Percentiles rank a stretch among this genome's conserved stretches.
Conservation (phyloP, 495 filamentous ascomycete species). For the Xylaria telfairii region DNA sequence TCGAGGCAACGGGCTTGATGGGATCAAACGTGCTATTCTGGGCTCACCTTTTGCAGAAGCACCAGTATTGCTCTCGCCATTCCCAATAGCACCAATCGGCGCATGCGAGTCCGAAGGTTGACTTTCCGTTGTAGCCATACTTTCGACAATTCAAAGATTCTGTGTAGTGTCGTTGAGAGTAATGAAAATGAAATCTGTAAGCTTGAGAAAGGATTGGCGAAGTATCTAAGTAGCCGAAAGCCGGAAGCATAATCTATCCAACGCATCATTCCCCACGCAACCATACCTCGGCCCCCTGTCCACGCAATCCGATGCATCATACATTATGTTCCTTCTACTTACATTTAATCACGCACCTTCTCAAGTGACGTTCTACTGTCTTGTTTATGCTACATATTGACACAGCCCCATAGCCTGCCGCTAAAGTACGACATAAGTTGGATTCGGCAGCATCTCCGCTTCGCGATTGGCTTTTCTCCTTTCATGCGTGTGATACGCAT, state of each 20-base stretch:
- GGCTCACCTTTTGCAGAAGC: background rate
- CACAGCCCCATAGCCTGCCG: background rate
- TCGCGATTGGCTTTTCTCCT: too few relatives aligned
- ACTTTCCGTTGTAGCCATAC: background rate
- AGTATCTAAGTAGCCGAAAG: constrained; percentile 6
- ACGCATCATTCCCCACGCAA: background rate
- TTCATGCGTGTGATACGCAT: too few relatives aligned
- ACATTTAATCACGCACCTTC: background rate
- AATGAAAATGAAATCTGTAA: background rate
- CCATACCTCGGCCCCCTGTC: too few relatives aligned
- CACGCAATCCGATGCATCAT: too few relatives aligned
- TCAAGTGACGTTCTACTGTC: background rate
- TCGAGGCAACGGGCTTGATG: background rate
- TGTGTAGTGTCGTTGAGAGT: background rate
- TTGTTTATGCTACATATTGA: background rate
- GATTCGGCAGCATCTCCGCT: too few relatives aligned
- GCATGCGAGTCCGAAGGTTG: background rate
- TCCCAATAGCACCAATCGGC: too few relatives aligned
- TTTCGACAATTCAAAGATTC: background rate
- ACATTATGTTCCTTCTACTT: background rate
- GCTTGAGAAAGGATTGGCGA: background rate
- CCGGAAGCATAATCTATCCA: background rate
- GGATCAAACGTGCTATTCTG: background rate
- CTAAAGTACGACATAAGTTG: too few relatives aligned
- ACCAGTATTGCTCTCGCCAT: background rate